Conservation (phyloP, 2,329 filamentous ascomycete species). For the Fusarium tanahbumbuense region DNA sequence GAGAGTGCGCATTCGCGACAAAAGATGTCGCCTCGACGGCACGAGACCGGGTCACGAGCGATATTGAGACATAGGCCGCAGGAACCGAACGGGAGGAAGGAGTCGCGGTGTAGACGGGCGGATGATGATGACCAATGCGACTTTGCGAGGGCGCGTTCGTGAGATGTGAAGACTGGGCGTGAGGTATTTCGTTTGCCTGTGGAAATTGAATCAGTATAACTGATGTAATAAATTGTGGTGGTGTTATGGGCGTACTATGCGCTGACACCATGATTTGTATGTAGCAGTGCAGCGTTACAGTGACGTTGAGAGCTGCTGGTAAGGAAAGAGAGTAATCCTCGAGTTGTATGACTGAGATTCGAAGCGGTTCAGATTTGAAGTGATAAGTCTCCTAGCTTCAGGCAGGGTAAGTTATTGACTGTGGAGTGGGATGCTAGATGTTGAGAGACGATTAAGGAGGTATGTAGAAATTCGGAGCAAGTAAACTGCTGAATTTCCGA, state of each 20-base stretch:
- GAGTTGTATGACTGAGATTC: neutral
- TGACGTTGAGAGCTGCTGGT: conserved; percentile 14
- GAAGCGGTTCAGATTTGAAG: neutral
- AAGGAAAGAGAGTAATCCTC: neutral
- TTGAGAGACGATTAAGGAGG: neutral
- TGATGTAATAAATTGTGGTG: neutral
- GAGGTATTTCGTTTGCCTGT: conserved; percentile 88
- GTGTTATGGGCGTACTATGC: conserved; percentile 55
- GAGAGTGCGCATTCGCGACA: conserved; percentile 93
- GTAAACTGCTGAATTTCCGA: neutral
- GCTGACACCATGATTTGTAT: conserved; percentile 49
- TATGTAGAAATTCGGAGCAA: neutral
- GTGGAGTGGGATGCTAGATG: neutral
- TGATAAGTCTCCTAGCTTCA: neutral
- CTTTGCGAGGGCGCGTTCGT: conserved; percentile 87
- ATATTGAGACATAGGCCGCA: conserved; percentile 89
- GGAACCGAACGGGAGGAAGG: conserved; percentile 89
- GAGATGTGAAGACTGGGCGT: conserved; percentile 90
- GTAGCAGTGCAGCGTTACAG: neutral
- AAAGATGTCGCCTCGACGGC: conserved; percentile 87
- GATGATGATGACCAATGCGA: conserved; percentile 83
- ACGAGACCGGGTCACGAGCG: conserved; percentile 85
- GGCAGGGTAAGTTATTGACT: neutral
- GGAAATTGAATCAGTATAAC: neutral
- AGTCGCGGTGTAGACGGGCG: conserved; percentile 88